phyloP scores from a whole-genome alignment of 2,329 filamentous ascomycete species.

The Hypocreales sp. region DNA sequence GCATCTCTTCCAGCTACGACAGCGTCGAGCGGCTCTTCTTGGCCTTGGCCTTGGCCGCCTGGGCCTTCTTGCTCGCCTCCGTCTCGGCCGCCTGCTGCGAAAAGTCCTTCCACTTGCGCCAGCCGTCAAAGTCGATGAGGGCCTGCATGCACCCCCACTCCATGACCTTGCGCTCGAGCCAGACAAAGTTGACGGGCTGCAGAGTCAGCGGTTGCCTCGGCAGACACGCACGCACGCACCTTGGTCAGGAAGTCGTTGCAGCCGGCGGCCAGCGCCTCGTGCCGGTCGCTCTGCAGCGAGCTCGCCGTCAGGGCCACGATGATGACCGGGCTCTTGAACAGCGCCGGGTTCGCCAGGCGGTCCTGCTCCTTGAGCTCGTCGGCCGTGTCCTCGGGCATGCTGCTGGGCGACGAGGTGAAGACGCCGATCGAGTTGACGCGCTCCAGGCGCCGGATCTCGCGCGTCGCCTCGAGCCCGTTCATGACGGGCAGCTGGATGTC shows the following conservation, averaged over 20 bases:
- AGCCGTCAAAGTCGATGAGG: slow-evolving; percentile 94
- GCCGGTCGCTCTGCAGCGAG: slow-evolving; percentile 84
- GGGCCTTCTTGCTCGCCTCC: slow-evolving; percentile 25
- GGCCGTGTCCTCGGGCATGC: slow-evolving; percentile 27
- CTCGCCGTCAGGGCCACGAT: slow-evolving; percentile 94
- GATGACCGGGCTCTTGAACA: slow-evolving; percentile 95
- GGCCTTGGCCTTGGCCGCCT: slow-evolving; percentile 20
- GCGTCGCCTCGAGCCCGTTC: slow-evolving; percentile 87
- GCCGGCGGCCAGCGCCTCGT: slow-evolving; percentile 85
- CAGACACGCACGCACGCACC: slow-evolving; percentile 32
- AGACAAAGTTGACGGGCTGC: slow-evolving; percentile 91
- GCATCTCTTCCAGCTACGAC: too few species aligned
- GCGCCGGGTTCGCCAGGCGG: slow-evolving; percentile 45
- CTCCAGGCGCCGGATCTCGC: slow-evolving; percentile 83
- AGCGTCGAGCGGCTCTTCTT: slow-evolving; percentile 29
- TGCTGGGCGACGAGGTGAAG: slow-evolving; percentile 55
- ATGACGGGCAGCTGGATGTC: slow-evolving; percentile 96
- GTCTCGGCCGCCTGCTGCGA: slow-evolving; percentile 28
- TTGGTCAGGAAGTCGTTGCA: slow-evolving; percentile 98
- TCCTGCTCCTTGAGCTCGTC: slow-evolving; percentile 46
- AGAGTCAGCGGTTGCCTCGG: slow-evolving; percentile 1
- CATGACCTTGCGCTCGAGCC: slow-evolving; percentile 94
- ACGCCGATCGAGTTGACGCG: slow-evolving; percentile 85
- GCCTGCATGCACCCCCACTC: slow-evolving; percentile 99
- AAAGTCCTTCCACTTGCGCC: slow-evolving; percentile 93